phyloP scores from a whole-genome alignment of 805 yeast species.

The Nakazawaea wyomingensis region DNA sequence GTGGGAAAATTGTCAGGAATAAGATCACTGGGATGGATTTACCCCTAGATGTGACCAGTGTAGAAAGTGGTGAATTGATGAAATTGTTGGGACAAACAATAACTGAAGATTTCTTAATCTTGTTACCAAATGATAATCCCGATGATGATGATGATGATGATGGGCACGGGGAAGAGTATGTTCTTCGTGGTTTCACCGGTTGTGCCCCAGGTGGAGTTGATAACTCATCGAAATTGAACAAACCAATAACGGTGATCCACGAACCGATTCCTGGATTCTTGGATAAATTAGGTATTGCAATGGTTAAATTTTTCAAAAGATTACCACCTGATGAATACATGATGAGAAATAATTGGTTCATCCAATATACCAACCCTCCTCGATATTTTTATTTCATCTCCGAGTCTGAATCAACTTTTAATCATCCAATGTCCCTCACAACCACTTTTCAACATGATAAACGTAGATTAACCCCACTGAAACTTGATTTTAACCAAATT shows the following conservation, averaged over 20 bases:
- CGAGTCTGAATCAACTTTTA: conserved; percentile 26
- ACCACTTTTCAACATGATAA: conserved; percentile 25
- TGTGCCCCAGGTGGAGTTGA: conserved; percentile 77
- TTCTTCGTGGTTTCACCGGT: conserved; percentile 48
- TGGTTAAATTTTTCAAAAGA: conserved; percentile 54
- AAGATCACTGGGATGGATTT: conserved; percentile 25
- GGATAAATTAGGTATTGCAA: conserved; percentile 45
- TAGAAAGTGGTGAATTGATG: conserved; percentile 15
- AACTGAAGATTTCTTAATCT: conserved; percentile 60
- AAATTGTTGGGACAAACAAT: conserved; percentile 25
- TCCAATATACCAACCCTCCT: conserved; percentile 46
- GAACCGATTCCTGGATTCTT: conserved; percentile 61
- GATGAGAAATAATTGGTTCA: conserved; percentile 57
- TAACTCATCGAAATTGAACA: conserved; percentile 47
- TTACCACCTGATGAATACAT: conserved; percentile 47
- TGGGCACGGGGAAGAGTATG: conserved; percentile 53
- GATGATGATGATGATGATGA: no score
- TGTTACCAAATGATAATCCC: conserved; percentile 32
- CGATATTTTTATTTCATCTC: conserved; percentile 31
- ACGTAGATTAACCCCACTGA: conserved; percentile 27
- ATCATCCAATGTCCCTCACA: conserved; percentile 26
- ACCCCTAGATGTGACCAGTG: conserved; percentile 13
- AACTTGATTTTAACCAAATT: conserved; percentile 32
- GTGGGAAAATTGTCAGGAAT: conserved; percentile 7
- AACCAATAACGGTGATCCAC: conserved; percentile 51